Percentiles rank a stretch among this genome's conserved stretches.
These are phyloP conservation scores for Ilyonectria mors-panacis DNA, from an alignment of 2,329 filamentous ascomycete genomes.

Conservation along the genomic window DNA sequence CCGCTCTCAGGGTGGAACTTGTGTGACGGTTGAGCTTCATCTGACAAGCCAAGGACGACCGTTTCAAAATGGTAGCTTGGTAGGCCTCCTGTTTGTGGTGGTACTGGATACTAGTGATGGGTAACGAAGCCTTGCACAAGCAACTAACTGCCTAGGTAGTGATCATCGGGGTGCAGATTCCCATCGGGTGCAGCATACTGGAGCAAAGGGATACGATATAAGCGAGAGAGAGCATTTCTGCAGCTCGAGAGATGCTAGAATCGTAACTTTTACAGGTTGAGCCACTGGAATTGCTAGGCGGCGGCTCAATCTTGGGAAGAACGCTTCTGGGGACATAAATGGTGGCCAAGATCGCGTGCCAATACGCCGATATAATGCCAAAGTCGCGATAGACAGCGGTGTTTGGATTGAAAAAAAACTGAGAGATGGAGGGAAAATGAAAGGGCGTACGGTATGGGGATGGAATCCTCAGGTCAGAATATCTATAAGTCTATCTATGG, in stretches of 20 bases:
- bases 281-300: not conserved
- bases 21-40: not conserved
- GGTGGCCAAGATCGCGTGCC: not conserved
- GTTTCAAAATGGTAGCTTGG: not conserved
- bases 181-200: no score
- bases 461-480: not conserved
- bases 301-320: not conserved
- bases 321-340: not conserved
- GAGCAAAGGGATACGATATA: no score
- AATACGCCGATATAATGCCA: not conserved
- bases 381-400: not conserved
- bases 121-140: not conserved
- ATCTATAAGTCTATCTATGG: not conserved
- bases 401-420: not conserved
- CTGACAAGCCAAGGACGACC: not conserved
- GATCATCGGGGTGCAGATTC: not conserved
- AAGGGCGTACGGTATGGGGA: not conserved
- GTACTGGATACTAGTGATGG: not conserved
- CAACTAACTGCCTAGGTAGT: not conserved
- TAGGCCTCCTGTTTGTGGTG: not conserved
- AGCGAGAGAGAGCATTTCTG: no score
- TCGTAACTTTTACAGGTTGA: not conserved
- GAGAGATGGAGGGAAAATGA: not conserved
- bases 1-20: not conserved
- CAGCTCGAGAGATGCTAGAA: not conserved